Evolutionary conservation across 1,284 basidiomycete genomes (phyloP), one percentile per base, ranked within the genome.

Genomic region (Puccinia horiana): DNA sequence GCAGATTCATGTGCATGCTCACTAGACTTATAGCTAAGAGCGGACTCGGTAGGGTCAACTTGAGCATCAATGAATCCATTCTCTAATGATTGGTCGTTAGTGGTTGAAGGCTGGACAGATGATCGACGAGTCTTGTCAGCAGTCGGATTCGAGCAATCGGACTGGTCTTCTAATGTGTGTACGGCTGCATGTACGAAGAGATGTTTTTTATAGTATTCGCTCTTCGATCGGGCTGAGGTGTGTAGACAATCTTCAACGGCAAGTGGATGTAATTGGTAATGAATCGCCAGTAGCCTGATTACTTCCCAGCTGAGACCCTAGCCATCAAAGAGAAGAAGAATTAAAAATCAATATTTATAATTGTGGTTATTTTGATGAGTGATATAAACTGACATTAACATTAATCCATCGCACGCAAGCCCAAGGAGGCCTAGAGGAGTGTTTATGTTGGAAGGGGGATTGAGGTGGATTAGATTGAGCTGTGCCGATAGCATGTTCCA

Each of bases 361-460:
- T n/a, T n/a, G n/a, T n/a, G n/a, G n/a, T n/a, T n/a, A n/a, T n/a
- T n/a, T n/a, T n/a, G n/a, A n/a, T n/a, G n/a, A n/a, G n/a, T n/a
- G n/a, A n/a, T n/a, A n/a, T n/a, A n/a, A n/a, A 77, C 76, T 63
- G 26, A 77, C 77, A 70, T 79, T 79, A 18, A 79, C 63, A 79
- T 79, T 79, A n/a, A 79, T 79, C 76, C 76, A 79, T 79, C 76
- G 11, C 8, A 79, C 63, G 18, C 32, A 1, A 23, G 76, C 65
- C 76, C 77, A 79, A n/a, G 23, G 23, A n/a, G 77, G 77, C 42
- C 77, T 35, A 20, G 44, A 37, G 3, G 2, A 35, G 2, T 74
- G 14, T 23, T 52, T 32, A 12, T 61, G 58, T 6, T 61, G 29
- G 58, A 29, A 8, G 20, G 2, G 11, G 18, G 75, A 18, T 26